Percentiles rank a stretch among this genome's conserved stretches.
phyloP scores from a whole-genome alignment of 768 basidiomycete genomes.

The Kockovaella imperatae region DNA sequence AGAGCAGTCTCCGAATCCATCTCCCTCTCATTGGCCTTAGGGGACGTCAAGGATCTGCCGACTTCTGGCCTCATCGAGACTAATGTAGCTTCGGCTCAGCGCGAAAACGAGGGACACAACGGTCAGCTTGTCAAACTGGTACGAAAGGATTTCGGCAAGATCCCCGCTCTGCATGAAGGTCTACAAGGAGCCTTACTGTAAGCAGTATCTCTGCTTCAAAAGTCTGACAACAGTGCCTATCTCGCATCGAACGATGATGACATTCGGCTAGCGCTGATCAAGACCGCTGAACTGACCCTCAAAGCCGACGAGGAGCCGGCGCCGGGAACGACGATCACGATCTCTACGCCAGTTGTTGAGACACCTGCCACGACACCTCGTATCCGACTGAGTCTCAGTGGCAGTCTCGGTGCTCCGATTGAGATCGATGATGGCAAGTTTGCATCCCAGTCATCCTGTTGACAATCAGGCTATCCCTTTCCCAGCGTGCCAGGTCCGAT shows the following conservation, averaged over 20 bases:
- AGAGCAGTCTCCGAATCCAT: conserved; percentile 77
- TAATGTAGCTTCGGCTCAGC: conserved; percentile 57
- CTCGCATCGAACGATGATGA: conserved; percentile 58
- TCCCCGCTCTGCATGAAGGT: conserved; percentile 59
- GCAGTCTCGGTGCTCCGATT: neutral
- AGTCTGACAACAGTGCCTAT: conserved; percentile 6
- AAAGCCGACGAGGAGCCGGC: conserved; percentile 72
- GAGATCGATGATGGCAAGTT: neutral
- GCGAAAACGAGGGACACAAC: conserved; percentile 56
- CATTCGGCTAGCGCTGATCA: conserved; percentile 83
- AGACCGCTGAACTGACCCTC: conserved; percentile 81
- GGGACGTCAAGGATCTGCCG: conserved; percentile 66
- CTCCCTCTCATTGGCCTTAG: conserved; percentile 75
- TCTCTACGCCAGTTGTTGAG: conserved; percentile 58
- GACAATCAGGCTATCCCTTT: conserved; percentile 16
- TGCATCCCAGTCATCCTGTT: neutral
- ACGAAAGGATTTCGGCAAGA: conserved; percentile 81
- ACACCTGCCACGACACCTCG: conserved; percentile 48
- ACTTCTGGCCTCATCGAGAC: conserved; percentile 45
- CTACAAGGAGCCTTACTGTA: conserved; percentile 77
- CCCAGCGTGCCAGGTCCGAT: conserved; percentile 21
- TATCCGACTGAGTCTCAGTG: conserved; percentile 52
- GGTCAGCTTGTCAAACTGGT: conserved; percentile 69
- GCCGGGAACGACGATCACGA: conserved; percentile 77
- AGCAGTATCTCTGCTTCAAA: conserved; percentile 22